Evolutionary conservation across 768 basidiomycete species (phyloP).

Genomic region (Neoboletus brunneissimus): DNA sequence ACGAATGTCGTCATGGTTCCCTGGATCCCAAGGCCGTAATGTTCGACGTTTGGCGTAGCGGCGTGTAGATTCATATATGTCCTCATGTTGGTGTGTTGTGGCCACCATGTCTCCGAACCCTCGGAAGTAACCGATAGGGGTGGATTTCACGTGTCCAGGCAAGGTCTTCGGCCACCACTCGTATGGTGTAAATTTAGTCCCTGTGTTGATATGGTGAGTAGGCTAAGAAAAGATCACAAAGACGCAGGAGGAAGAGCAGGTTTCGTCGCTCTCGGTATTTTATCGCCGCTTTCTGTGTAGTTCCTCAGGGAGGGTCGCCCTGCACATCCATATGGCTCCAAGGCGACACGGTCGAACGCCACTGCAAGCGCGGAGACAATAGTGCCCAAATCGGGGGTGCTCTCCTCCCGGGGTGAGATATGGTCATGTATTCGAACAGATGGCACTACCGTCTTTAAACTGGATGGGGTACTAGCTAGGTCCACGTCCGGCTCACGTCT

Average conservation of each 20-base stretch:
- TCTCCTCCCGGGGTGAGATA: background rate
- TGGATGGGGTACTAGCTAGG: too few species aligned
- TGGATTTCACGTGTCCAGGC: background rate
- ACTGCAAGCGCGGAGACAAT: background rate
- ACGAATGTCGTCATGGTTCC: background rate
- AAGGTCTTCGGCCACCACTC: background rate
- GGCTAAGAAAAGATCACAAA: background rate
- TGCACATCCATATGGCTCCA: too few species aligned
- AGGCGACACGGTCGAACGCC: background rate
- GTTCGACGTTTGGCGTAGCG: too few species aligned
- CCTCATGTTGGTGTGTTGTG: too few species aligned
- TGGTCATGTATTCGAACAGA: background rate
- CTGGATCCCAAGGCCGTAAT: background rate
- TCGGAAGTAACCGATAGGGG: background rate
- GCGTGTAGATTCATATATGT: background rate
- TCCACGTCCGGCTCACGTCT: too few species aligned
- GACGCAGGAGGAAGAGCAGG: background rate
- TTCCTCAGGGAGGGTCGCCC: background rate
- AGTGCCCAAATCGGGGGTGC: background rate
- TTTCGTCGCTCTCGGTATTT: too few species aligned
- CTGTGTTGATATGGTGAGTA: too few species aligned
- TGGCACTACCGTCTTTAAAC: too few species aligned
- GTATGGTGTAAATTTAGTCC: background rate
- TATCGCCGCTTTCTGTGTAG: background rate
- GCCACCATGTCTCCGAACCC: background rate